A percentile compares a stretch with the other conserved stretches of the same genome.
Conservation (phyloP, 2,329 filamentous ascomycete genomes). For the Nectriaceae sp. region DNA sequence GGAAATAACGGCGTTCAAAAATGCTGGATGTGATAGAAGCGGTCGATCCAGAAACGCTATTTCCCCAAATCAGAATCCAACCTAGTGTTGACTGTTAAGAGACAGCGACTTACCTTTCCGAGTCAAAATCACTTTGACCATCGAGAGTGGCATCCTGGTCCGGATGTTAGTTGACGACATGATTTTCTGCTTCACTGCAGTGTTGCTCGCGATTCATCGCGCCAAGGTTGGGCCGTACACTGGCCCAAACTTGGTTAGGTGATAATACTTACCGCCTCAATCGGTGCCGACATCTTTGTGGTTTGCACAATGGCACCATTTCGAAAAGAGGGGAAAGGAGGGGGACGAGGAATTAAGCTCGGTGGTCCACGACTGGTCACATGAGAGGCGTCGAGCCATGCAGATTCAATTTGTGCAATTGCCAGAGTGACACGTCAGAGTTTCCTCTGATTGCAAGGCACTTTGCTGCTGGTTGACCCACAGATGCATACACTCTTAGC, state of each 20-base stretch:
- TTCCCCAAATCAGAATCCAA: conserved; percentile 2
- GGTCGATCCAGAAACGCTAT: conserved; percentile 17
- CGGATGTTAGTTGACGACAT: not conserved
- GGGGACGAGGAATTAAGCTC: not conserved
- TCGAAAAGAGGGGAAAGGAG: not conserved
- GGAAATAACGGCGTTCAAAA: conserved; percentile 22
- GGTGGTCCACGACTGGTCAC: no score
- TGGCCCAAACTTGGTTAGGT: not conserved
- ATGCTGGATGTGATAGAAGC: conserved; percentile 25
- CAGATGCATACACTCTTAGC: no score
- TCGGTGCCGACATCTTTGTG: conserved; percentile 7
- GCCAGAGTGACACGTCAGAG: not conserved
- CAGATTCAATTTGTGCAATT: no score
- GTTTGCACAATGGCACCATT: not conserved
- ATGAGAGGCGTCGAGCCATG: no score
- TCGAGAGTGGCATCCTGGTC: conserved; percentile 14
- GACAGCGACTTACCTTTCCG: conserved; percentile 3
- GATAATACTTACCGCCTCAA: conserved; percentile 16
- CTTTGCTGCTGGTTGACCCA: no score
- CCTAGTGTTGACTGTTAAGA: not conserved
- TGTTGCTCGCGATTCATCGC: no score
- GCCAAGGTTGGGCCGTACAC: no score
- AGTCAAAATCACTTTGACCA: conserved; percentile 9
- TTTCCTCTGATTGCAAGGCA: not conserved
- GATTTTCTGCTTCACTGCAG: not conserved